These are phyloP conservation scores for Saussurea involucrata DNA, from an alignment of 129 eudicot species.

Conservation along the genomic window DNA sequence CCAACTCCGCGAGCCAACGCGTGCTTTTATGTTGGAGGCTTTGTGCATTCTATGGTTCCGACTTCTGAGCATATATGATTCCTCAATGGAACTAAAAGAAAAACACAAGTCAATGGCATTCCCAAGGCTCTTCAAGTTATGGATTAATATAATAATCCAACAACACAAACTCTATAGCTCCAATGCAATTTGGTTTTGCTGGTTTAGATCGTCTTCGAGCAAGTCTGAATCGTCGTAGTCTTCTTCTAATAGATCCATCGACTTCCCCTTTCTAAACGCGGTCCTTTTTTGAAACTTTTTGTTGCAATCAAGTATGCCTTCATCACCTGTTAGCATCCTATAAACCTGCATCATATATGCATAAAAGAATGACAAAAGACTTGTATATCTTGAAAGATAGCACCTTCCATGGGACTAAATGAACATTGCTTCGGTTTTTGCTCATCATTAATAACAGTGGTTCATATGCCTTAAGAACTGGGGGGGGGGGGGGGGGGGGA, in stretches of 20 bases:
- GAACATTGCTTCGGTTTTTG: neutral
- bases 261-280: constrained; percentile 47
- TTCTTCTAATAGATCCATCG: constrained; percentile 36
- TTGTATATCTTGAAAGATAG: neutral
- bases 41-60: constrained; percentile 8
- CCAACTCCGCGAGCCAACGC: constrained; percentile 9
- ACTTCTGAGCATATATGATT: neutral
- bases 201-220: constrained; percentile 35
- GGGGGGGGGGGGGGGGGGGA: too few relatives aligned
- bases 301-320: constrained; percentile 24
- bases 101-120: constrained; percentile 1
- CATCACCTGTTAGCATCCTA: constrained; percentile 59
- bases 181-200: constrained; percentile 35
- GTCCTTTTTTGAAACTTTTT: constrained; percentile 49
- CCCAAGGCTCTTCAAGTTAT: constrained; percentile 1
- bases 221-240: constrained; percentile 37
- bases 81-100: constrained; percentile 6
- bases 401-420: neutral
- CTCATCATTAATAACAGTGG: neutral
- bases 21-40: neutral
- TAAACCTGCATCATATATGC: constrained; percentile 46
- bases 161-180: constrained; percentile 18
- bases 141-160: neutral
- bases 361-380: neutral
- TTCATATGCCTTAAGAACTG: neutral